These are phyloP conservation scores for Neonectria sp. DNA, from an alignment of 2,329 filamentous ascomycete genomes.

Conservation along the genomic window DNA sequence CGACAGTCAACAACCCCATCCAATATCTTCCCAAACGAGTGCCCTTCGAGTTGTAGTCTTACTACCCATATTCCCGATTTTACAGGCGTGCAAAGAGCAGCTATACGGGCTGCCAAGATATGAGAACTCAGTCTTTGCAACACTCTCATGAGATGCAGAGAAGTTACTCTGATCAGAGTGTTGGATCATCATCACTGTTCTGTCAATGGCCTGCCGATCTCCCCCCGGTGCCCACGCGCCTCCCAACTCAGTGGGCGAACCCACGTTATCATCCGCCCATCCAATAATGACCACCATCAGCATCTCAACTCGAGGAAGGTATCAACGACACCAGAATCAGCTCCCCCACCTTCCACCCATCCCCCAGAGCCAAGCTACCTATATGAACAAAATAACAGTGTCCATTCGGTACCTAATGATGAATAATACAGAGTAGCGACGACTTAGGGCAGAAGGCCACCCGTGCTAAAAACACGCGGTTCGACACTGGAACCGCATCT, in stretches of 20 bases:
- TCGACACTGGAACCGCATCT: neutral
- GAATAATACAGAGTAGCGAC: neutral
- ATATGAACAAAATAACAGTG: too few species aligned
- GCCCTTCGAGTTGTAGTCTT: neutral
- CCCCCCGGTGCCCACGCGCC: neutral
- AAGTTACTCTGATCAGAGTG: slow-evolving; percentile 2
- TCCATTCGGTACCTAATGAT: neutral
- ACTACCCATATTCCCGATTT: neutral
- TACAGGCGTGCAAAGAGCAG: neutral
- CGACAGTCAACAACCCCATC: too few species aligned
- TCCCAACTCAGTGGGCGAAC: too few species aligned
- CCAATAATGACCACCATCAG: too few species aligned
- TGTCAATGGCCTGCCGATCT: neutral
- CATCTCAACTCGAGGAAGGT: too few species aligned
- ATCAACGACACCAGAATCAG: too few species aligned
- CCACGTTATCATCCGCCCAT: too few species aligned
- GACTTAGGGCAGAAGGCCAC: too few species aligned
- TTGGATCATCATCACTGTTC: slow-evolving; percentile 8
- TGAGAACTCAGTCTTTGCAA: slow-evolving; percentile 1
- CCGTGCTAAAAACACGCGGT: too few species aligned
- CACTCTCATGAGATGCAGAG: neutral
- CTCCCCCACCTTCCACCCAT: too few species aligned
- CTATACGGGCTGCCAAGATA: neutral
- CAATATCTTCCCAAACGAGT: too few species aligned
- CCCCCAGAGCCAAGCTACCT: too few species aligned